Percentiles rank a stretch among this genome's conserved stretches.
These are phyloP conservation scores for Tulasnella sp. DNA, from an alignment of 768 basidiomycete genomes.

Conservation along the genomic window DNA sequence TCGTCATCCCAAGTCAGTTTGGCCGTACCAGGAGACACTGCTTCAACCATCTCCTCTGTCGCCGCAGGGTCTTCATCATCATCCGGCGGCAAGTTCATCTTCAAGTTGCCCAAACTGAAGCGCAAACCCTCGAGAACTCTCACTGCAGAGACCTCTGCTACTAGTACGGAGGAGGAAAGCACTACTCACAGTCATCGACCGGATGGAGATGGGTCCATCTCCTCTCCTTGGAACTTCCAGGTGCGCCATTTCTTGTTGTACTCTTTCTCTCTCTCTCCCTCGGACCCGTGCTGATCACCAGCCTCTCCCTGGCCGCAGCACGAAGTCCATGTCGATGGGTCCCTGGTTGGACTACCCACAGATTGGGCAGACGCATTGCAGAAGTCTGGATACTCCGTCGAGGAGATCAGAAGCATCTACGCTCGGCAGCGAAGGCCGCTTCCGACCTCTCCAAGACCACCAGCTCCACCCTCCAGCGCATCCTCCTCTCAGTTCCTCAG, in stretches of 20 bases:
- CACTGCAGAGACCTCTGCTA: neutral
- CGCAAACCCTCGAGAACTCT: conserved; percentile 10
- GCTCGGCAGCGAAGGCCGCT: conserved; percentile 12
- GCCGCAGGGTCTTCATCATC: conserved; percentile 7
- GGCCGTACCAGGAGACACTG: neutral
- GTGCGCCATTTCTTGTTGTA: neutral
- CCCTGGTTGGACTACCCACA: conserved; percentile 17
- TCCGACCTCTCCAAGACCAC: conserved; percentile 2
- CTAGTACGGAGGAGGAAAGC: neutral
- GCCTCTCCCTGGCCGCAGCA: conserved; percentile 10
- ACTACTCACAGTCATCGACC: neutral
- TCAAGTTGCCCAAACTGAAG: conserved; percentile 14
- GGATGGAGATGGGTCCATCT: conserved; percentile 13
- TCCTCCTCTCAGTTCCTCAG: neutral
- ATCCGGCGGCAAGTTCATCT: conserved; percentile 20
- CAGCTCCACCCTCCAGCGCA: neutral
- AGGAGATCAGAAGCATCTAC: conserved; percentile 27
- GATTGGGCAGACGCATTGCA: conserved; percentile 26
- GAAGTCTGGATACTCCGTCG: conserved; percentile 23
- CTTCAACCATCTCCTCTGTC: neutral
- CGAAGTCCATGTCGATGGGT: conserved; percentile 26
- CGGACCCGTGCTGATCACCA: neutral
- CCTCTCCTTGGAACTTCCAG: conserved; percentile 23
- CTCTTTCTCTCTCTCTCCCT: neutral
- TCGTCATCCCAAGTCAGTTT: conserved; percentile 13